Conservation (phyloP, 805 yeast genomes). For the Cyberlindnera xylosilytica region DNA sequence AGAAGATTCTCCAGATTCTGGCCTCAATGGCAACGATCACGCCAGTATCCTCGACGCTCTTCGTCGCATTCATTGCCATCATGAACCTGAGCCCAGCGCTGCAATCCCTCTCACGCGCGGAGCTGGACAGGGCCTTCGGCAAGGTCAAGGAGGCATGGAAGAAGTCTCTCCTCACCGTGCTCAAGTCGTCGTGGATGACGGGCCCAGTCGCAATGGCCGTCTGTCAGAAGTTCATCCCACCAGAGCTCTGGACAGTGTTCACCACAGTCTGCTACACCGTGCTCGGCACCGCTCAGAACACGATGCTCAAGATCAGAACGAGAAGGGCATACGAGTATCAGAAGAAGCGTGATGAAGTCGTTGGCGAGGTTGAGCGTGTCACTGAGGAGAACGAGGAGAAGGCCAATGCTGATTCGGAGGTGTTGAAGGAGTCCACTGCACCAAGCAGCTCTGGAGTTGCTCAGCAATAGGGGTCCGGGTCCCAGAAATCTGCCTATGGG, state of each 20-base stretch:
- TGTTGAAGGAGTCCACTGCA: constrained; percentile 8
- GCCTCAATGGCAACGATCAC: constrained; percentile 52
- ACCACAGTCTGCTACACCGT: constrained; percentile 56
- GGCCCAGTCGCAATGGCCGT: constrained; percentile 47
- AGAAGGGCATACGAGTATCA: constrained; percentile 21
- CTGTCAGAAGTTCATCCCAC: constrained; percentile 56
- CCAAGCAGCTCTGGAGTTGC: background rate
- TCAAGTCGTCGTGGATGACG: constrained; percentile 53
- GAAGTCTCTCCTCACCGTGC: constrained; percentile 42
- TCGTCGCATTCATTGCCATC: constrained; percentile 50
- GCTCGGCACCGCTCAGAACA: constrained; percentile 61
- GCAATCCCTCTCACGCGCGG: constrained; percentile 14
- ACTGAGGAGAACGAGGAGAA: constrained; percentile 7
- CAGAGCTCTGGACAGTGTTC: constrained; percentile 64
- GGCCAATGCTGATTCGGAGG: constrained; percentile 15
- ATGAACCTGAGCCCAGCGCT: constrained; percentile 36
- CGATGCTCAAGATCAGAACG: constrained; percentile 42
- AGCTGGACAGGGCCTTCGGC: constrained; percentile 12
- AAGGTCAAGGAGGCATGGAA: constrained; percentile 31
- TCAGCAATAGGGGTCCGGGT: constrained; percentile 1
- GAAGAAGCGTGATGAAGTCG: constrained; percentile 23
- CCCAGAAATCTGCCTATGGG: background rate
- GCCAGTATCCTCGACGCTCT: constrained; percentile 47
- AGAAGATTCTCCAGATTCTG: constrained; percentile 48
- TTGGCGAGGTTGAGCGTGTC: constrained; percentile 17